Evolutionary conservation across 495 filamentous ascomycete genomes (phyloP).

Genomic region (Mytilinidion resinicola): DNA sequence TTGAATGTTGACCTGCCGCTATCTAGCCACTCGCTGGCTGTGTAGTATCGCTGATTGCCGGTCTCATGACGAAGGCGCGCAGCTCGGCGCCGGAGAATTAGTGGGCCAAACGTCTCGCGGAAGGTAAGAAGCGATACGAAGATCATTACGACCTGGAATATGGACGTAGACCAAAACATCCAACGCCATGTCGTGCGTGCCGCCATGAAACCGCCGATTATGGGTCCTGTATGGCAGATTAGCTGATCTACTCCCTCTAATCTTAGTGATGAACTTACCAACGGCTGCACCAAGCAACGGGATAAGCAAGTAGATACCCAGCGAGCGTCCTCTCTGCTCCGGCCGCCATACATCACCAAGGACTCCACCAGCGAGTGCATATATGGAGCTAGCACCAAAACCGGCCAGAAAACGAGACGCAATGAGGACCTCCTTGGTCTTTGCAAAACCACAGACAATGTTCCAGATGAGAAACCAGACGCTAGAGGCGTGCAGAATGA

Average conservation of each 20-base stretch:
- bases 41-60: slow-evolving; percentile 17
- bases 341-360: slow-evolving; percentile 30
- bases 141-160: slow-evolving; percentile 15
- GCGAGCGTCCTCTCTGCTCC: slow-evolving; percentile 23
- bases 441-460: slow-evolving; percentile 32
- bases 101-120: slow-evolving; percentile 19
- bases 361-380: slow-evolving; percentile 29
- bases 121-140: slow-evolving; percentile 7
- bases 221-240: slow-evolving; percentile 17
- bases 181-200: slow-evolving; percentile 25
- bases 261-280: slow-evolving; percentile 8
- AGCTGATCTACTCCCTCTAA: too few relatives aligned
- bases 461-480: slow-evolving; percentile 32
- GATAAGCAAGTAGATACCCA: slow-evolving; percentile 33
- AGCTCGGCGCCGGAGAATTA: slow-evolving; percentile 13
- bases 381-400: slow-evolving; percentile 28
- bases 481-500: slow-evolving; percentile 27
- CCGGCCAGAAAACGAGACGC: slow-evolving; percentile 34
- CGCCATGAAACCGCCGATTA: slow-evolving; percentile 30
- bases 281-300: slow-evolving; percentile 26
- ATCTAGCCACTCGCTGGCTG: slow-evolving; percentile 1
- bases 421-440: slow-evolving; percentile 26
- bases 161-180: slow-evolving; percentile 29
- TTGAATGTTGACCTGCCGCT: not conserved
- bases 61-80: slow-evolving; percentile 12